These are phyloP conservation scores for Saccharomycopsis sp. DNA, from an alignment of 805 yeast species.

Conservation along the genomic window DNA sequence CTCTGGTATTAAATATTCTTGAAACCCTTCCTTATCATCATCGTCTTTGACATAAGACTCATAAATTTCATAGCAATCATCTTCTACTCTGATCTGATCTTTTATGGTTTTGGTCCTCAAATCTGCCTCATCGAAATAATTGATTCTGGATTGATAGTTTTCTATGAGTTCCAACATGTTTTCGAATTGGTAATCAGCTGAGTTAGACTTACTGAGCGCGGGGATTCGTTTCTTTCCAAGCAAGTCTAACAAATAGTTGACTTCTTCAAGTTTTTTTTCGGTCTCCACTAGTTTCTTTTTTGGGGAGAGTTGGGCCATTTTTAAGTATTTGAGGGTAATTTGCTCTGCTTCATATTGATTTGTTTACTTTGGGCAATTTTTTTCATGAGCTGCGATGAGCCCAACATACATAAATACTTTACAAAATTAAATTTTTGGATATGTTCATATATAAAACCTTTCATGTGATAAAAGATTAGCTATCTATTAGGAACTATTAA, in stretches of 20 bases:
- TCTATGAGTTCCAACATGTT: conserved; percentile 5
- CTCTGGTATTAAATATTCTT: too few relatives aligned
- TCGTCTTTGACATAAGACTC: conserved; percentile 24
- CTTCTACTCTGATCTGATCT: conserved; percentile 32
- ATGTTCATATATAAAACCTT: too few relatives aligned
- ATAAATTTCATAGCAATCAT: conserved; percentile 23
- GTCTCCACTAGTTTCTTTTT: background rate
- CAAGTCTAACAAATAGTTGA: conserved; percentile 2
- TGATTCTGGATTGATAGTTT: conserved; percentile 11
- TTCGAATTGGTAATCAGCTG: conserved; percentile 19
- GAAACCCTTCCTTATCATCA: too few relatives aligned
- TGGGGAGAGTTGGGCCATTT: too few relatives aligned
- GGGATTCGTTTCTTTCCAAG: conserved; percentile 8
- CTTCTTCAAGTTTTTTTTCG: background rate
- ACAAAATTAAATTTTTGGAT: too few relatives aligned
- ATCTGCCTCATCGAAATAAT: conserved; percentile 19
- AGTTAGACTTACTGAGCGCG: conserved; percentile 7
- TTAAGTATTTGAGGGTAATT: too few relatives aligned
- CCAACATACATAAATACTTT: too few relatives aligned
- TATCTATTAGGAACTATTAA: too few relatives aligned
- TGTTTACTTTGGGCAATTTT: too few relatives aligned
- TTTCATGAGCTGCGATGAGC: too few relatives aligned
- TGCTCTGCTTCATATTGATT: too few relatives aligned
- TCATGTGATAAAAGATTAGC: too few relatives aligned
- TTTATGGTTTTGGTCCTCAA: conserved; percentile 27